Percentiles rank a stretch among this genome's conserved stretches.
Conservation (phyloP, 2,329 filamentous ascomycete species). For the Arthrocladium fulminans region DNA sequence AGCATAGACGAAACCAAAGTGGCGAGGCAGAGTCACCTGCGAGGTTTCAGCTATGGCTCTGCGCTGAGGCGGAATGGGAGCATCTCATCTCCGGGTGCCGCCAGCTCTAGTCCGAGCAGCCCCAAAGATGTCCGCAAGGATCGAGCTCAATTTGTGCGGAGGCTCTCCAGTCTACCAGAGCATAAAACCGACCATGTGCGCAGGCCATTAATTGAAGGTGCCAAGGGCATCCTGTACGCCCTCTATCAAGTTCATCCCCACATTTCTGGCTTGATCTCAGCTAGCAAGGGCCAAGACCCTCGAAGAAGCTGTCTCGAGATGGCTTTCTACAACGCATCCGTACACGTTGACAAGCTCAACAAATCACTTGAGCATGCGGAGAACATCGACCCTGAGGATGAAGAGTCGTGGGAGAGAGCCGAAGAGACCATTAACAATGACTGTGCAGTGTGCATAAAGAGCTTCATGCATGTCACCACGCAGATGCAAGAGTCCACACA, state of each 20-base stretch:
- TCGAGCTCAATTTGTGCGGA: constrained; percentile 39
- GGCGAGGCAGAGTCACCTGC: constrained; percentile 47
- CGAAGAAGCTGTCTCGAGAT: constrained; percentile 46
- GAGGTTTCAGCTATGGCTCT: constrained; percentile 51
- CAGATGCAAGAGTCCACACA: constrained; percentile 41
- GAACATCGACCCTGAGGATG: constrained; percentile 41
- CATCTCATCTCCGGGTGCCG: constrained; percentile 24
- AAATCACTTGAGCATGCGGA: constrained; percentile 45
- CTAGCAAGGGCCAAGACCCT: constrained; percentile 37
- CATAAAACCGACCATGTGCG: constrained; percentile 42
- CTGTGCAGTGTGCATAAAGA: constrained; percentile 42
- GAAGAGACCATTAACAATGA: constrained; percentile 38
- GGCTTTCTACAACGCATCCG: constrained; percentile 48
- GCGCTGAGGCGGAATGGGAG: constrained; percentile 34
- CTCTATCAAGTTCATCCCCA: constrained; percentile 45
- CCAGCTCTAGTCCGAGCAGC: constrained; percentile 37
- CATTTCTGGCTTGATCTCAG: constrained; percentile 38
- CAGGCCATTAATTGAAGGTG: constrained; percentile 46
- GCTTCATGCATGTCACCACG: constrained; percentile 41
- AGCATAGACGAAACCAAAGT: constrained; percentile 45
- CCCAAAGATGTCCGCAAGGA: constrained; percentile 34
- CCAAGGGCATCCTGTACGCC: constrained; percentile 47
- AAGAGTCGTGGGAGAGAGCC: constrained; percentile 34
- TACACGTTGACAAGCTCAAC: constrained; percentile 49
- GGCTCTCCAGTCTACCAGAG: constrained; percentile 50